phyloP scores from a whole-genome alignment of 1,139 yeast species.

The Diutina rugosa region DNA sequence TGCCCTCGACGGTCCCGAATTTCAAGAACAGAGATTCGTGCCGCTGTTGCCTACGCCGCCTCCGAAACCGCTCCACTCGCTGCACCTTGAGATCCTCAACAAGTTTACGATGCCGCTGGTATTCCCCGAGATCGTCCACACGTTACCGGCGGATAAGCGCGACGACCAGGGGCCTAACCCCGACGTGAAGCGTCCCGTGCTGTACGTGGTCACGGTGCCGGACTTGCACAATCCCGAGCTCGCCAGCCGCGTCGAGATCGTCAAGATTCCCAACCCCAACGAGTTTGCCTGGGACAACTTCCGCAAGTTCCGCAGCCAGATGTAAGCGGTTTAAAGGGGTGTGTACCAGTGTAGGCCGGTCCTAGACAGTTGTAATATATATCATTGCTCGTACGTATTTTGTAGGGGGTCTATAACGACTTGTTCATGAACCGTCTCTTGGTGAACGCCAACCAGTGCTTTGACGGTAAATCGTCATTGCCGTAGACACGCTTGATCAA shows the following conservation, averaged over 20 bases:
- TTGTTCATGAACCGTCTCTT: slow-evolving; percentile 93
- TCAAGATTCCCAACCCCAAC: slow-evolving; percentile 33
- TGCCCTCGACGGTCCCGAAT: slow-evolving; percentile 1
- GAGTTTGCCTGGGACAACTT: slow-evolving; percentile 34
- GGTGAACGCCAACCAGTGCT: slow-evolving; percentile 93
- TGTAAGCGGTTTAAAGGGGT: background rate
- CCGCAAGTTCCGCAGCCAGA: background rate
- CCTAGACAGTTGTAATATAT: background rate
- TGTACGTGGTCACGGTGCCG: slow-evolving; percentile 19
- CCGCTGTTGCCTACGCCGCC: slow-evolving; percentile 2
- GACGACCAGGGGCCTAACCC: slow-evolving; percentile 10
- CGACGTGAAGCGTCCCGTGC: slow-evolving; percentile 21
- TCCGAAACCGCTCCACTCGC: slow-evolving; percentile 3
- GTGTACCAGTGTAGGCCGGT: background rate
- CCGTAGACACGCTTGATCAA: slow-evolving; percentile 66
- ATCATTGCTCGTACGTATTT: background rate
- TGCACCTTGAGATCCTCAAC: slow-evolving; percentile 9
- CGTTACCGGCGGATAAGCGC: slow-evolving; percentile 24
- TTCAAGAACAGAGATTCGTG: slow-evolving; percentile 3
- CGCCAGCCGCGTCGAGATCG: slow-evolving; percentile 25
- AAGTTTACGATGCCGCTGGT: slow-evolving; percentile 23
- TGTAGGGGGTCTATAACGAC: slow-evolving; percentile 5
- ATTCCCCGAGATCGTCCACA: slow-evolving; percentile 19
- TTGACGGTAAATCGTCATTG: slow-evolving; percentile 37
- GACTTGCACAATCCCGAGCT: slow-evolving; percentile 21